Conservation (phyloP, 768 basidiomycete species). For the Xerocomellus dryophilus region DNA sequence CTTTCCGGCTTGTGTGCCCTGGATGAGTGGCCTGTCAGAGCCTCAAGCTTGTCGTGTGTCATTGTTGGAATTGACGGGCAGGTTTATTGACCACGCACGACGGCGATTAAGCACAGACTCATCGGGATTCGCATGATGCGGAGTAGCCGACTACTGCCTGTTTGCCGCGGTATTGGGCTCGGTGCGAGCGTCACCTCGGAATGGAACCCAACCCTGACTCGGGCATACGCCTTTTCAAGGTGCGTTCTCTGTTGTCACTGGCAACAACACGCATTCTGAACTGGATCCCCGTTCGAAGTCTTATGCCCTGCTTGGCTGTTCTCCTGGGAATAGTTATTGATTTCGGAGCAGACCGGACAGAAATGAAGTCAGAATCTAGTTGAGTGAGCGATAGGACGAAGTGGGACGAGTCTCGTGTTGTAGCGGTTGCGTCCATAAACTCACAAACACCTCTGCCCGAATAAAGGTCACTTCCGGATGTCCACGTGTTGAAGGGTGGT, state of each 20-base stretch:
- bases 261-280: conserved; percentile 25
- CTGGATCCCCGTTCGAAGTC: conserved; percentile 20
- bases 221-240: conserved; percentile 10
- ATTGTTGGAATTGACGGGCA: conserved; percentile 1
- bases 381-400: conserved; percentile 9
- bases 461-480: conserved; percentile 22
- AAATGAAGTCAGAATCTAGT: conserved; percentile 5
- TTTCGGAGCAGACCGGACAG: conserved; percentile 13
- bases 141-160: conserved; percentile 1
- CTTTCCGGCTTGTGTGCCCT: background rate
- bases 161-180: conserved; percentile 17
- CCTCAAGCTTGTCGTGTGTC: conserved; percentile 11
- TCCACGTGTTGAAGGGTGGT: conserved; percentile 25
- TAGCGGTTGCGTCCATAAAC: conserved; percentile 11
- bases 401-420: conserved; percentile 17
- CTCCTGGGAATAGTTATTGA: background rate
- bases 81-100: conserved; percentile 7
- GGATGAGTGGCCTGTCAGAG: conserved; percentile 3
- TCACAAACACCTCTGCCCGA: conserved; percentile 14
- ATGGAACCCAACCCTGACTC: conserved; percentile 3
- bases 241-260: conserved; percentile 23
- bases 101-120: conserved; percentile 21
- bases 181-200: conserved; percentile 3
- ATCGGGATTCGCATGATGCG: conserved; percentile 25
- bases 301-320: conserved; percentile 2